A percentile compares a stretch with the other conserved stretches of the same genome.
phyloP scores from a whole-genome alignment of 2,329 filamentous ascomycete species.

The Scleromitrula shiraiana region DNA sequence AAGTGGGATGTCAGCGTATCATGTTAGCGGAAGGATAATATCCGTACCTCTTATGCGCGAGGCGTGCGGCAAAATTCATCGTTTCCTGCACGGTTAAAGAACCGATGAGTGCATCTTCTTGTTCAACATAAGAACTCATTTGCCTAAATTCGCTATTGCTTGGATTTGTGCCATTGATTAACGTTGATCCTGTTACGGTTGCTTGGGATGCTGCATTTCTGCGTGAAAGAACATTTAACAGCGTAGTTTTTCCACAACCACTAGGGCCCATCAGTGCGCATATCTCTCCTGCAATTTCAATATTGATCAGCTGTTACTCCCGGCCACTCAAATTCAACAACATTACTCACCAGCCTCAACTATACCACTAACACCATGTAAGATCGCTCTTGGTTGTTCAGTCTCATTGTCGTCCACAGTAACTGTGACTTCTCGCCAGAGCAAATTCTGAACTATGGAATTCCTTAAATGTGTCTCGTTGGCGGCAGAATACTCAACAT shows the following conservation, averaged over 20 bases:
- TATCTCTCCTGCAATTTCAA: conserved; percentile 48
- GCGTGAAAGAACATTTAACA: conserved; percentile 71
- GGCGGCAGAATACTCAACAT: conserved; percentile 23
- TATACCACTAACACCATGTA: conserved; percentile 54
- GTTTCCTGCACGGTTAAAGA: conserved; percentile 76
- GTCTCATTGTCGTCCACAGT: conserved; percentile 64
- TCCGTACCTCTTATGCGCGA: conserved; percentile 48
- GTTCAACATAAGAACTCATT: conserved; percentile 73
- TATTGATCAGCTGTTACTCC: not conserved
- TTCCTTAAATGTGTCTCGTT: conserved; percentile 46
- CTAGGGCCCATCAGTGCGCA: conserved; percentile 75
- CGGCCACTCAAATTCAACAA: not conserved
- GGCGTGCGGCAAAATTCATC: conserved; percentile 65
- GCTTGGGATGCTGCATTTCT: conserved; percentile 43
- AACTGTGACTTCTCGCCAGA: conserved; percentile 61
- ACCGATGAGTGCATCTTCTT: conserved; percentile 78
- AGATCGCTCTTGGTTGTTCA: conserved; percentile 53
- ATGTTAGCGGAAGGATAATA: not conserved
- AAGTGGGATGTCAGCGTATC: not conserved
- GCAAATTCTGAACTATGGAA: conserved; percentile 53
- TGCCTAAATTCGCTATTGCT: conserved; percentile 50
- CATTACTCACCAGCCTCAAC: conserved; percentile 48
- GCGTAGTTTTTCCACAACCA: conserved; percentile 71
- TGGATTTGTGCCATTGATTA: conserved; percentile 54
- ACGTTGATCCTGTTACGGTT: conserved; percentile 45